A percentile compares a stretch with the other conserved stretches of the same genome.
Conservation (phyloP, 75 land plant species). For the Isoetes taiwanensis region DNA sequence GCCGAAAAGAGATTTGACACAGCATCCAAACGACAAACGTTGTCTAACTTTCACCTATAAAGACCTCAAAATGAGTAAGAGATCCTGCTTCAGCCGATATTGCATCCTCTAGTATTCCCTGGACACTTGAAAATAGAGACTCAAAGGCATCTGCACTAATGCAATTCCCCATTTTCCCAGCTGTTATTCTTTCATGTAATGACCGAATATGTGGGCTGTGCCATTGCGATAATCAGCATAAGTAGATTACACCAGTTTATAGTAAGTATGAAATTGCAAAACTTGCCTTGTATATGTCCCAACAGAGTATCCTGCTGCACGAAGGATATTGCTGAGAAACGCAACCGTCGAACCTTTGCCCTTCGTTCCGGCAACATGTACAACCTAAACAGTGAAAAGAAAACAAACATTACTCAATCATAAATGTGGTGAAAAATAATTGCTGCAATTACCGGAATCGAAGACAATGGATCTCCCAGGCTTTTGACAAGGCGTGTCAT, state of each 20-base stretch:
- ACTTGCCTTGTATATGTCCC: slow-evolving; percentile 84
- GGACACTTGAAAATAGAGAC: slow-evolving; percentile 29
- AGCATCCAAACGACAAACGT: slow-evolving; percentile 1
- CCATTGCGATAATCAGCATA: neutral
- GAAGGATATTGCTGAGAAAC: slow-evolving; percentile 65
- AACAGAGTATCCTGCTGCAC: slow-evolving; percentile 72
- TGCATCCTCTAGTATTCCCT: slow-evolving; percentile 32
- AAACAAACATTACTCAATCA: neutral
- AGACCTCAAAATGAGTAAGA: slow-evolving; percentile 85
- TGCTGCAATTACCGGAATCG: slow-evolving; percentile 33
- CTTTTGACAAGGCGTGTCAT: slow-evolving; percentile 52
- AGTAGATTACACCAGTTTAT: neutral
- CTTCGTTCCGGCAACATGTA: slow-evolving; percentile 96
- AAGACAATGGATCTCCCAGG: slow-evolving; percentile 61
- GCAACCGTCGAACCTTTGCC: slow-evolving; percentile 95
- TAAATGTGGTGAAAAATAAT: neutral
- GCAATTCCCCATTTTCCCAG: slow-evolving; percentile 48
- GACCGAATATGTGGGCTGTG: slow-evolving; percentile 65
- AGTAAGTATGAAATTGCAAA: neutral
- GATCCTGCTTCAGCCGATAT: slow-evolving; percentile 36
- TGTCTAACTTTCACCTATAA: slow-evolving; percentile 15
- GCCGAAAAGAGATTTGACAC: neutral
- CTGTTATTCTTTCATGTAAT: slow-evolving; percentile 60
- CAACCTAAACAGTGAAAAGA: slow-evolving; percentile 30
- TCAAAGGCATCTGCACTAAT: slow-evolving; percentile 36